Evolutionary conservation across 2,329 filamentous ascomycete species (phyloP), one percentile per base, ranked within the genome.

Genomic region (Ophiobolus disseminans): DNA sequence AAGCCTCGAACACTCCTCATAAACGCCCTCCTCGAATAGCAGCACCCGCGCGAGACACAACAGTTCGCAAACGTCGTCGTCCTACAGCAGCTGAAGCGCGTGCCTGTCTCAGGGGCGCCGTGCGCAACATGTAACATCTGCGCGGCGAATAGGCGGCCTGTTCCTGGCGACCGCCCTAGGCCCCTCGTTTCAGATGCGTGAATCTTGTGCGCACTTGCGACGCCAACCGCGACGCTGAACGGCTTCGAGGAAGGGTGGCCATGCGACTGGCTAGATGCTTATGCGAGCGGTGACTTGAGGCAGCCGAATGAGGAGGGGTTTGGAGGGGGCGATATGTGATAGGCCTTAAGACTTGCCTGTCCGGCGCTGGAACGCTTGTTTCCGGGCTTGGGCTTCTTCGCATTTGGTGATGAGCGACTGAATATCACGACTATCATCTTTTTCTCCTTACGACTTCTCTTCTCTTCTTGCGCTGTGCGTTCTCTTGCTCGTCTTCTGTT

Each of bases 401-500:
- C 42, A 38, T 36, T 59, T 59, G 63, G 62, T 52, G 61, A 32
- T 67, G 62, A 65, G 51, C 55, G 46, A 58, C 63, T 55, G 62
- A 45, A 53, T 42, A 66, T 65, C 65, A 53, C 58, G 43, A 60
- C 49, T 36, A 63, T 62, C 62, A n/a, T n/a, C n/a, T n/a, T n/a
- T n/a, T n/a, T n/a, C n/a, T n/a, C n/a, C n/a, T n/a, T n/a, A 52
- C 50, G 40, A 50, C 49, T 26, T 50, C 41, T 50, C 47, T 48
- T 53, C 42, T 42, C 44, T 53, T 41, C 45, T 46, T 54, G 53
- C 65, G 66, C 67, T 69, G 66, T 49, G 65, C 66, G 67, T 37
- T 21, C 9, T 14, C 25, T 21, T 30, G 13, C 14, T 28, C 14
- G 5, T 62, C 45, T 43, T 45, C 50, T 48, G 44, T 49, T 55